phyloP scores from a whole-genome alignment of 2,329 filamentous ascomycete species.

The Ilyonectria destructans region DNA sequence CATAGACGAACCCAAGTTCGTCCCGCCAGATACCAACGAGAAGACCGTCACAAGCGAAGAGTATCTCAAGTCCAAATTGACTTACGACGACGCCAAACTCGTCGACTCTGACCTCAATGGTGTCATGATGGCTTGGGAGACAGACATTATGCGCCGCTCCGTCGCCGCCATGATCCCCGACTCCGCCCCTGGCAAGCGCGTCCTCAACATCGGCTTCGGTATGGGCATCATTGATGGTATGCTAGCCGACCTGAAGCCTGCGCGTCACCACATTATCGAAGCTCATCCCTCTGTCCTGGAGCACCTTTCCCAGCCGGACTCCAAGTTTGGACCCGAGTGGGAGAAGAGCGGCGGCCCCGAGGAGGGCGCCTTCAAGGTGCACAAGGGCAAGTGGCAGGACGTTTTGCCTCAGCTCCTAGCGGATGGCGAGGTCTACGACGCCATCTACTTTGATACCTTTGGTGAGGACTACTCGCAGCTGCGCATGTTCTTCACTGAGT shows the following conservation, averaged over 20 bases:
- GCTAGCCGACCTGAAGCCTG: constrained; percentile 78
- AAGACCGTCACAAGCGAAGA: constrained; percentile 74
- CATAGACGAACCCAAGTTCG: constrained; percentile 50
- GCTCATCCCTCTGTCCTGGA: constrained; percentile 85
- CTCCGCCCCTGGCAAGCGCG: constrained; percentile 69
- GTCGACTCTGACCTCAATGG: constrained; percentile 85
- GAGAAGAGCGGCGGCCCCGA: constrained; percentile 68
- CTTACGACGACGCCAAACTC: constrained; percentile 77
- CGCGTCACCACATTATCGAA: constrained; percentile 87
- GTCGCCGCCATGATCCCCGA: constrained; percentile 76
- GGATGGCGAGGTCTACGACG: constrained; percentile 82
- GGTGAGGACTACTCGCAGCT: constrained; percentile 93
- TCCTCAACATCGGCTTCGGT: constrained; percentile 91
- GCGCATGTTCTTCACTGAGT: constrained; percentile 89
- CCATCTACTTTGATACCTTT: constrained; percentile 98
- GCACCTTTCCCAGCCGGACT: constrained; percentile 68
- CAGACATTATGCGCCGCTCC: constrained; percentile 85
- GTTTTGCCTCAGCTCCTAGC: constrained; percentile 79
- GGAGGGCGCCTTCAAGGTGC: constrained; percentile 80
- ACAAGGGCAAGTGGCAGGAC: constrained; percentile 84
- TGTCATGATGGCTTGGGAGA: constrained; percentile 96
- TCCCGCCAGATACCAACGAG: constrained; percentile 56
- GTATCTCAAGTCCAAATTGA: constrained; percentile 79
- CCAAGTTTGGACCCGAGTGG: constrained; percentile 71
- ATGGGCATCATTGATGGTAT: constrained; percentile 91